Evolutionary conservation across 306 rosid species (phyloP), one percentile per base, ranked within the genome.

Genomic region (Cucurbita ficifolia): DNA sequence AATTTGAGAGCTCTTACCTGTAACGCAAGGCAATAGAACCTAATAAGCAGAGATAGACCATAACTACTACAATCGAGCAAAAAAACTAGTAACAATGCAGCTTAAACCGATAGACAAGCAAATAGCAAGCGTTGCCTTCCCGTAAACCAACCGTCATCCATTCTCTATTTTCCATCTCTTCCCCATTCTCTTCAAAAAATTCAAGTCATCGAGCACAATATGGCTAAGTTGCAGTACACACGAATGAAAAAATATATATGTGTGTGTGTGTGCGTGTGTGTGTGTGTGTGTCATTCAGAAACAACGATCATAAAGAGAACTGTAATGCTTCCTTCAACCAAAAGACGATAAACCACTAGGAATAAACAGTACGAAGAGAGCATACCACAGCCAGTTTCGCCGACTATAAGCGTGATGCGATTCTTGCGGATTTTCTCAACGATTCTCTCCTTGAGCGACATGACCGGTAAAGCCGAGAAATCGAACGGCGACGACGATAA

Each of bases 1-100:
- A 82, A 92, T 81, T 81, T 89, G 97, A 7, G 96, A 92, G 79
- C 97, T 92, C 87, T 92, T 92, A 74, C 97, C 97, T 92, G 52
- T 52, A 75, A 33, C 70, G 62, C 45, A 74, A 46, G 46, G 38
- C 59, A 24, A 33, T 72, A 35, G 53, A 40, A 73, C 40, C 50
- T 54, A 55, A 83, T n/a, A 33, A 70, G 10, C 53, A 42, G 64
- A 36, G 73, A 29, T 48, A 62, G 73, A 74, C 68, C 60, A 65
- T 77, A 76, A 73, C 53, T 45, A 55, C 75, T 54, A 40, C 56
- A 46, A 77, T 49, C 17, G 64, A 62, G 45, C 53, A 36, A 16
- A 40, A 69, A 45, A 43, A 16, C 38, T 46, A 51, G n/a, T 70
- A 75, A 38, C 53, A 64, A 68, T 50, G 79, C 76, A 63, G 72